phyloP scores from a whole-genome alignment of 2,329 filamentous ascomycete genomes.

The Sporothrix pseudoabietina region DNA sequence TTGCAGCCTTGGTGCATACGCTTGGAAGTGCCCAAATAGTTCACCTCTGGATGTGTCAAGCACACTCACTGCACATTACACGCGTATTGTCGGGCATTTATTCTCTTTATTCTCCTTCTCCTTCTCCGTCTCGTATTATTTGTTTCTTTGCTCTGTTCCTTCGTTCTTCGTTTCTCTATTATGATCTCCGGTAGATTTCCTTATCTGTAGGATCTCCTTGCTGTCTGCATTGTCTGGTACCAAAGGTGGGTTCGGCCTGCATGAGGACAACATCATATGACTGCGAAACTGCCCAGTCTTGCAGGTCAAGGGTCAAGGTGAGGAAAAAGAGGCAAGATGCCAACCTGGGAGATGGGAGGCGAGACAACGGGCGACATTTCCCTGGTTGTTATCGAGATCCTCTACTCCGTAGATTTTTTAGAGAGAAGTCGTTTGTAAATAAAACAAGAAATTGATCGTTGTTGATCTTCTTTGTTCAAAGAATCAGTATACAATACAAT shows the following conservation, averaged over 20 bases:
- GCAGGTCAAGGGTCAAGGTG: not conserved
- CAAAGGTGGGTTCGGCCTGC: constrained; percentile 2
- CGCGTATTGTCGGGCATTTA: not conserved
- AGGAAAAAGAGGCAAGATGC: not conserved
- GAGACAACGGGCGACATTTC: not conserved
- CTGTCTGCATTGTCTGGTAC: not conserved
- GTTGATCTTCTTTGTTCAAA: no score
- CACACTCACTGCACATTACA: not conserved
- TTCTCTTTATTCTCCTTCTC: not conserved
- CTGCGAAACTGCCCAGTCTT: not conserved
- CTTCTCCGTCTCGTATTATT: not conserved
- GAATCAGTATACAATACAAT: no score
- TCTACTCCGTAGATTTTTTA: not conserved
- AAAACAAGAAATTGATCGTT: not conserved
- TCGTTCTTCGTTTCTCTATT: not conserved
- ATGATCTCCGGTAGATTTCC: not conserved
- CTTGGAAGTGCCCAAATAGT: not conserved
- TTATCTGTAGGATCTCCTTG: not conserved
- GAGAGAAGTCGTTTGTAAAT: not conserved
- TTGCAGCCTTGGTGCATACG: not conserved
- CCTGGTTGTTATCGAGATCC: not conserved
- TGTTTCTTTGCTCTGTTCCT: not conserved
- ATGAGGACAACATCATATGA: constrained; percentile 23
- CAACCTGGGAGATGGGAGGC: not conserved
- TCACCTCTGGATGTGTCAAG: not conserved